These are phyloP conservation scores for Arthrobotrys sphaeroides DNA, from an alignment of 2,329 filamentous ascomycete species.

Conservation along the genomic window DNA sequence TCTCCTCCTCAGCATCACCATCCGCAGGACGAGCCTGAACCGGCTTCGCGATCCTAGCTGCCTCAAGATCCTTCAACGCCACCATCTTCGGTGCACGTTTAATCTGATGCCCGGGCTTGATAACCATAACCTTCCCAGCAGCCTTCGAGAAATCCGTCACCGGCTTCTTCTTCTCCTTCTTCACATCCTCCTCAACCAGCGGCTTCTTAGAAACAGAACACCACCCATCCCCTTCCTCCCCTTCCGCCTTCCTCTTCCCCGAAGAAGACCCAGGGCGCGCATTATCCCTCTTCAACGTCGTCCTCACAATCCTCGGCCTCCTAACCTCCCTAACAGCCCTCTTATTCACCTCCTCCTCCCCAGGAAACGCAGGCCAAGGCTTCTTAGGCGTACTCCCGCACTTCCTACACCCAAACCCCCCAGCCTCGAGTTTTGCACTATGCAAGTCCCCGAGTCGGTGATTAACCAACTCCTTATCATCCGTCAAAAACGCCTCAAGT, in stretches of 20 bases:
- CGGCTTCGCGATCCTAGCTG: constrained; percentile 9
- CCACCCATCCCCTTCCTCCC: constrained; percentile 14
- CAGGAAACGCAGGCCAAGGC: constrained; percentile 33
- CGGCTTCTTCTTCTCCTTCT: constrained; percentile 10
- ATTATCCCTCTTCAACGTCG: background rate
- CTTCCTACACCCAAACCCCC: constrained; percentile 6
- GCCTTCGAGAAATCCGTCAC: constrained; percentile 15
- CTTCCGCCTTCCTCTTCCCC: constrained; percentile 24
- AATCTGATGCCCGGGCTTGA: constrained; percentile 45
- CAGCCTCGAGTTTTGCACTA: constrained; percentile 6
- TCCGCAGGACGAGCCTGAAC: constrained; percentile 12
- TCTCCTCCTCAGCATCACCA: background rate
- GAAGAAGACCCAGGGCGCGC: background rate
- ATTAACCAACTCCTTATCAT: constrained; percentile 38
- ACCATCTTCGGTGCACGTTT: constrained; percentile 18
- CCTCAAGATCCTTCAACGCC: constrained; percentile 30
- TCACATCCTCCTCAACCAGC: background rate
- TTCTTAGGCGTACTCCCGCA: constrained; percentile 2
- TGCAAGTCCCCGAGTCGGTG: constrained; percentile 14
- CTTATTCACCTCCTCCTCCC: constrained; percentile 11
- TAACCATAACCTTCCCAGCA: constrained; percentile 45
- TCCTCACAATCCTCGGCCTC: constrained; percentile 6
- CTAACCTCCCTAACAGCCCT: constrained; percentile 13
- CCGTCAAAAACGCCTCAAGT: constrained; percentile 49
- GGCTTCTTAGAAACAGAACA: constrained; percentile 14